phyloP scores from a whole-genome alignment of 2,329 filamentous ascomycete genomes.

The Fusarium neocosmosporiellum region DNA sequence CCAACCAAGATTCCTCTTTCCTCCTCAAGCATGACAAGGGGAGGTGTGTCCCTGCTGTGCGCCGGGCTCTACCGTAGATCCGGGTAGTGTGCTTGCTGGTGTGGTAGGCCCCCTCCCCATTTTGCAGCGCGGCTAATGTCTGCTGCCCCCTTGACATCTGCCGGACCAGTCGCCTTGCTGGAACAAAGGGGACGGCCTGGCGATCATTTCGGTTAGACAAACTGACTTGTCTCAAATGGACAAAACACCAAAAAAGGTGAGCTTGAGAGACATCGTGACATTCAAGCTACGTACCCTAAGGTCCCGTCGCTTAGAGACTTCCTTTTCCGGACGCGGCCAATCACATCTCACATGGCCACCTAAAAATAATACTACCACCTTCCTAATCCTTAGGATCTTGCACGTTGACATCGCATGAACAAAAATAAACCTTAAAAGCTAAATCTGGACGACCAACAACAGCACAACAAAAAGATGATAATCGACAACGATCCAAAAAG shows the following conservation, averaged over 20 bases:
- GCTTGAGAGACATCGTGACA: background rate
- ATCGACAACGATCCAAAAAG: slow-evolving; percentile 8
- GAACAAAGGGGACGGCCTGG: background rate
- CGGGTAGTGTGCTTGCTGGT: background rate
- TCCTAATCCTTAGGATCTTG: background rate
- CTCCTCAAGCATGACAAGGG: slow-evolving; percentile 12
- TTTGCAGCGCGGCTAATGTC: background rate
- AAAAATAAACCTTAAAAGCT: background rate
- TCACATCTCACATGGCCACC: background rate
- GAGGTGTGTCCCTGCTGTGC: background rate
- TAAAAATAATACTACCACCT: background rate
- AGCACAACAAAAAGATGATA: background rate
- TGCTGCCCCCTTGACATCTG: background rate
- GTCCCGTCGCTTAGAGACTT: background rate
- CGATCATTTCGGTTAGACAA: background rate
- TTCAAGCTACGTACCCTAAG: background rate
- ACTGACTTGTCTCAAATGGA: background rate
- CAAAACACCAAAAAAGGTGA: background rate
- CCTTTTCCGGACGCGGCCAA: background rate
- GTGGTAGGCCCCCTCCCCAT: background rate
- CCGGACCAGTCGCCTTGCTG: slow-evolving; percentile 3
- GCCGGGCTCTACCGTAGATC: background rate
- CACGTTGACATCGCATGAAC: background rate
- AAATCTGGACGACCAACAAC: background rate
- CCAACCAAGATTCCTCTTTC: slow-evolving; percentile 21